Evolutionary conservation across 139 green algal species (phyloP).

Genomic region (Chlorella vulgaris): DNA sequence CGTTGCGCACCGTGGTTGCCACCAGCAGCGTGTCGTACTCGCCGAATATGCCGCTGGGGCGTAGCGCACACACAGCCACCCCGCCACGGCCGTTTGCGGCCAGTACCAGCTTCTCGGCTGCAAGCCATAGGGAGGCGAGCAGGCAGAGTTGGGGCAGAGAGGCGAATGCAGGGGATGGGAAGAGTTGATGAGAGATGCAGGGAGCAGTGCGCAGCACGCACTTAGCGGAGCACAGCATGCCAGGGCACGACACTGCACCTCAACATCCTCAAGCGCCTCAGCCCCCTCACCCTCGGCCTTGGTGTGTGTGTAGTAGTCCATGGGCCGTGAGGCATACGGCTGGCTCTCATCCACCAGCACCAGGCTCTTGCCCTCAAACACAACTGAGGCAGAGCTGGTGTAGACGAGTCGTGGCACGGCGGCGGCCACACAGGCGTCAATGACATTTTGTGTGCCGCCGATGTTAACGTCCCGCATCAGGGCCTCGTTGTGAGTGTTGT

Average conservation of each 20-base stretch:
- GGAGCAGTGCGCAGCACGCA: not conserved
- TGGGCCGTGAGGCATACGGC: slow-evolving; percentile 72
- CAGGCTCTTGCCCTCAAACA: slow-evolving; percentile 85
- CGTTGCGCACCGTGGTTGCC: slow-evolving; percentile 64
- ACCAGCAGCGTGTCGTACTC: slow-evolving; percentile 84
- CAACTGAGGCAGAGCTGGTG: slow-evolving; percentile 61
- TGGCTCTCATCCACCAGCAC: slow-evolving; percentile 66
- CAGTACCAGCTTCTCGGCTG: slow-evolving; percentile 80
- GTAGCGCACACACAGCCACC: slow-evolving; percentile 72
- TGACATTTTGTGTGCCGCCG: slow-evolving; percentile 78
- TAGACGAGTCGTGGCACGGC: slow-evolving; percentile 47
- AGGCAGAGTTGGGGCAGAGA: too few relatives aligned
- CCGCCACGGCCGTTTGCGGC: slow-evolving; percentile 63
- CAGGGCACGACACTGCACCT: not conserved
- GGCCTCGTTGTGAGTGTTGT: slow-evolving; percentile 73
- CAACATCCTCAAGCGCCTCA: not conserved
- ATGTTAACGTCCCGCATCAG: slow-evolving; percentile 92
- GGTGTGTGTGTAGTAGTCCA: slow-evolving; percentile 91
- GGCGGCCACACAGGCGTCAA: slow-evolving; percentile 67
- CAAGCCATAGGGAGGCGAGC: too few relatives aligned
- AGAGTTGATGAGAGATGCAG: too few relatives aligned
- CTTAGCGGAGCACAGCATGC: not conserved
- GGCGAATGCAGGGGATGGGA: not conserved
- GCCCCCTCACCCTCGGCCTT: slow-evolving; percentile 53
- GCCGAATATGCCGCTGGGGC: slow-evolving; percentile 89